phyloP scores from a whole-genome alignment of 768 basidiomycete species.

The Tephrocybe rancida region DNA sequence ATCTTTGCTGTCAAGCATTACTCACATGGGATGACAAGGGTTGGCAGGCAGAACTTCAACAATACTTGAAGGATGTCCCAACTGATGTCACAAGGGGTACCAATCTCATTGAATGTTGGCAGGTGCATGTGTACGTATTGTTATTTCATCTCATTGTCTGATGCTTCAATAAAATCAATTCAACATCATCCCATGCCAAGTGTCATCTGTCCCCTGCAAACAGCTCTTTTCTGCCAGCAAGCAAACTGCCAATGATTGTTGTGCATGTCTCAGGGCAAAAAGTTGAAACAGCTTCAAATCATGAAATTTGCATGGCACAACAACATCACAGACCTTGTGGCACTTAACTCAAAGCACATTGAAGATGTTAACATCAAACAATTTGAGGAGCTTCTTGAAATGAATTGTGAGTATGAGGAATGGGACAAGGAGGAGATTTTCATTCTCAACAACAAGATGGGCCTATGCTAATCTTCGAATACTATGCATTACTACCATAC shows the following conservation, averaged over 20 bases:
- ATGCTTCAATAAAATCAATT: too few species aligned
- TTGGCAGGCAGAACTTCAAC: slow-evolving; percentile 15
- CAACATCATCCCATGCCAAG: slow-evolving; percentile 20
- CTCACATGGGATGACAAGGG: background rate
- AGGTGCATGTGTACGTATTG: slow-evolving; percentile 1
- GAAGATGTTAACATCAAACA: slow-evolving; percentile 3
- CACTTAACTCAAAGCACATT: slow-evolving; percentile 36
- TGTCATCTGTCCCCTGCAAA: slow-evolving; percentile 23
- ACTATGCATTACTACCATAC: background rate
- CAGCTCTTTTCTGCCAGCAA: slow-evolving; percentile 17
- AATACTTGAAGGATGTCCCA: slow-evolving; percentile 17
- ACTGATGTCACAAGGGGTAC: slow-evolving; percentile 17
- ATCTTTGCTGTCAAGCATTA: slow-evolving; percentile 6
- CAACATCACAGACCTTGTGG: slow-evolving; percentile 37
- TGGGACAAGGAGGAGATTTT: background rate
- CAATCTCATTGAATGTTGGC: slow-evolving; percentile 19
- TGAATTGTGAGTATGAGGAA: background rate
- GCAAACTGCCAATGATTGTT: background rate
- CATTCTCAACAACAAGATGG: background rate
- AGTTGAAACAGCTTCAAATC: slow-evolving; percentile 10
- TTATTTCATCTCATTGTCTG: slow-evolving; percentile 3
- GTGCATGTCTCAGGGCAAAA: background rate
- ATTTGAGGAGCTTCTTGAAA: background rate
- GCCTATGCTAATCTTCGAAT: too few species aligned
- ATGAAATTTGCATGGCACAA: slow-evolving; percentile 15